Evolutionary conservation across 352 stramenopile species (phyloP), one percentile per base, ranked within the genome.

Genomic region (Aphanomyces invadans): DNA sequence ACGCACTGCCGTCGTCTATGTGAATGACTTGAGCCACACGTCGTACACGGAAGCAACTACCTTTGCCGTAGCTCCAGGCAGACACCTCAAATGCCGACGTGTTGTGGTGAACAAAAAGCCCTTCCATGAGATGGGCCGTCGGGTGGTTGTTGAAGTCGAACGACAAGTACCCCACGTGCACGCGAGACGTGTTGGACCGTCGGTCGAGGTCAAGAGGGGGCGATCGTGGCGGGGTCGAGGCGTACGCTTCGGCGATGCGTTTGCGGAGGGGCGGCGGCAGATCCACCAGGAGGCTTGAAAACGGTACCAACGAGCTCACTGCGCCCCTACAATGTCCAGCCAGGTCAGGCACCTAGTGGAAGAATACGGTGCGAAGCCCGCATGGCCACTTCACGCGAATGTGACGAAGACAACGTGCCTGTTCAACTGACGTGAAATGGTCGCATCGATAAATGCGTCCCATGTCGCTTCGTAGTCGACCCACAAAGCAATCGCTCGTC

Each of bases 91-190:
- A 70, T 17, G 29, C 42, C 0, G 44, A 17, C 17, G 51, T 71
- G 33, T 87, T 68, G 12, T 79, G 73, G 3, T 66, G 74, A 10
- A 73, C 51, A 46, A 93, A 93, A 21, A 92, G 59, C 2, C 86
- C 86, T 63, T 92, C 77, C 51, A 90, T 77, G 56, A 95, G 59
- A 62, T 92, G 81, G 26, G 76, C 74, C 3, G 86, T 95, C 31
- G 86, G 86, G 33, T 95, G 86, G 59, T 95, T 75, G 23, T 76
- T 71, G 63, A 87, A 95, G 62, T 95, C 86, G 68, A 87, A 88
- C 23, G 81, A 89, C 21, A 93, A 52, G 69, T 92, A 93, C n/a
- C 73, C 86, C 25, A 93, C 68, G 51, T 78, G 71, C 12, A 95
- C 71, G 42, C 60, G 69, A 9, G 39, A 31, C 28, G 46, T 44